These are phyloP conservation scores for Xylaria curta DNA, from an alignment of 495 filamentous ascomycete genomes.

Conservation along the genomic window DNA sequence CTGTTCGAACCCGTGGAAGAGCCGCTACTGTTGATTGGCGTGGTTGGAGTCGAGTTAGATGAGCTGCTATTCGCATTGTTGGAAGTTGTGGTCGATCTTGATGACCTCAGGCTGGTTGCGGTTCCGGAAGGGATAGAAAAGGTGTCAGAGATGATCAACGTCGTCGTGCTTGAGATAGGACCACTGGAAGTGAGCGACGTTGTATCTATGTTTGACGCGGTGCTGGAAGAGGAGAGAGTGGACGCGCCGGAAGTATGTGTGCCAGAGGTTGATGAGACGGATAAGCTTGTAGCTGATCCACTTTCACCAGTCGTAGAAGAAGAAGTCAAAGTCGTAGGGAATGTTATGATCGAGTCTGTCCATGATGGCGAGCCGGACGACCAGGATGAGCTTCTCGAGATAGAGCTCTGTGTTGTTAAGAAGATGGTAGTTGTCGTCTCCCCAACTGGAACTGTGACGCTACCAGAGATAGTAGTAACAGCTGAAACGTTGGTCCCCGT, in stretches of 20 bases:
- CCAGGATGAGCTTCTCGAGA: background rate
- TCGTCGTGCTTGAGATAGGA: background rate
- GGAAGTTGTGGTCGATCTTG: background rate
- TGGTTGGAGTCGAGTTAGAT: background rate
- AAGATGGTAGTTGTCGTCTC: background rate
- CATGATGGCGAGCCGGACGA: background rate
- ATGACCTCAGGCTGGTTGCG: background rate
- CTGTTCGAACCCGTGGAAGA: background rate
- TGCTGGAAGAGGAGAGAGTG: background rate
- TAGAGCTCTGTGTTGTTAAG: background rate
- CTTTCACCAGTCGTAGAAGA: background rate
- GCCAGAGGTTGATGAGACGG: background rate
- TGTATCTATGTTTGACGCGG: background rate
- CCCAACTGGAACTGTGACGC: background rate
- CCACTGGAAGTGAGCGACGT: background rate
- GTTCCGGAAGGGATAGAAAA: background rate
- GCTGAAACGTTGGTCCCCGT: background rate
- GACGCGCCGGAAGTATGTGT: background rate
- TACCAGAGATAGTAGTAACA: constrained; percentile 1
- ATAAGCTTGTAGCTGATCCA: background rate
- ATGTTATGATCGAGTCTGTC: constrained; percentile 2
- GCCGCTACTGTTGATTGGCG: background rate
- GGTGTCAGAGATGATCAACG: background rate
- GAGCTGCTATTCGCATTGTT: background rate
- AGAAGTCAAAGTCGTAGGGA: background rate